Evolutionary conservation across 768 basidiomycete genomes (phyloP).

Genomic region (Macrolepiota dolichaula): DNA sequence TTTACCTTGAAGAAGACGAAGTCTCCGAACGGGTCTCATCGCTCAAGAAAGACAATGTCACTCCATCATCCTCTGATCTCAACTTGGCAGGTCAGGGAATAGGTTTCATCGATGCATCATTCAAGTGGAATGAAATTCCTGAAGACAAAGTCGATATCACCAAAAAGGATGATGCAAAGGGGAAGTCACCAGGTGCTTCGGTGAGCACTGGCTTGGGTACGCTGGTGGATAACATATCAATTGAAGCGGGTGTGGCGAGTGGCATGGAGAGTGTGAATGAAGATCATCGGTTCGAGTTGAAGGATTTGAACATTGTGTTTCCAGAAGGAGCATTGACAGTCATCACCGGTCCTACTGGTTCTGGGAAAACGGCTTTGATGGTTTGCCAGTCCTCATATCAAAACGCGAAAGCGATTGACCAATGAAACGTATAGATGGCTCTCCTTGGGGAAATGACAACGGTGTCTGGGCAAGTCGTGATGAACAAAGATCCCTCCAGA

Average conservation of each 20-base stretch:
- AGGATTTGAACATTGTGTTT: slow-evolving; percentile 65
- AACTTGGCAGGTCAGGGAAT: slow-evolving; percentile 36
- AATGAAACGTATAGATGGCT: slow-evolving; percentile 45
- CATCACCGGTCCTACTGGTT: slow-evolving; percentile 76
- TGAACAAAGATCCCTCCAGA: slow-evolving; percentile 60
- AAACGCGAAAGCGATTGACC: background rate
- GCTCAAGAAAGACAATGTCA: slow-evolving; percentile 39
- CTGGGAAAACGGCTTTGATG: slow-evolving; percentile 79
- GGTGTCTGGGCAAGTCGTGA: slow-evolving; percentile 45
- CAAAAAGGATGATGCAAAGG: background rate
- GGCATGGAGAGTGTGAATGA: slow-evolving; percentile 18
- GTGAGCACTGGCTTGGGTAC: background rate
- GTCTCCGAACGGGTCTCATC: slow-evolving; percentile 65
- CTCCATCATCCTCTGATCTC: slow-evolving; percentile 22
- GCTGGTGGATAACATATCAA: no score
- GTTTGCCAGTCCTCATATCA: slow-evolving; percentile 30
- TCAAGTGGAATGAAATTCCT: slow-evolving; percentile 59
- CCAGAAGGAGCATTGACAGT: slow-evolving; percentile 70
- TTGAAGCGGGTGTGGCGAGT: no score
- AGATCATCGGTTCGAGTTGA: slow-evolving; percentile 62
- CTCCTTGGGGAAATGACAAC: slow-evolving; percentile 71
- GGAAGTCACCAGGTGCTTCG: slow-evolving; percentile 10
- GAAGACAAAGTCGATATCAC: slow-evolving; percentile 24
- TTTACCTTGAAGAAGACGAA: slow-evolving; percentile 69
- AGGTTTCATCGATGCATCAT: slow-evolving; percentile 54